Percentiles rank a stretch among this genome's conserved stretches.
These are phyloP conservation scores for Aspergillus sp. DNA, from an alignment of 2,329 filamentous ascomycete species.

Conservation along the genomic window DNA sequence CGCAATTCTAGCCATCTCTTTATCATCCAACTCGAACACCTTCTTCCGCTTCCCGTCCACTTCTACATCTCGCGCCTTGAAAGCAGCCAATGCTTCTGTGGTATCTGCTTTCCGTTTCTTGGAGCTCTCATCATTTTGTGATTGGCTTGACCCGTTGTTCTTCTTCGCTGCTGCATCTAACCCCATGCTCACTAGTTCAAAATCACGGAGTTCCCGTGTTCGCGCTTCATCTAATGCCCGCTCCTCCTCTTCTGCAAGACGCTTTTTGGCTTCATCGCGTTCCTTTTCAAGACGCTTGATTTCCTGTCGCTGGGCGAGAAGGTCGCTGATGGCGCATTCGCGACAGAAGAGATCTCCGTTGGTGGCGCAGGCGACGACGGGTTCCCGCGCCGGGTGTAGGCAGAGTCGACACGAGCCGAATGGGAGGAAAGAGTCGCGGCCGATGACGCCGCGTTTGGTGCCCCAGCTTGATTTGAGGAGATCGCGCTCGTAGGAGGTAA, in stretches of 20 bases:
- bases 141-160: constrained; percentile 11
- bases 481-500: constrained; percentile 86
- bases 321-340: constrained; percentile 87
- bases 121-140: constrained; percentile 14
- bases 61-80: constrained; percentile 31
- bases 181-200: constrained; percentile 81
- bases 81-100: constrained; percentile 29
- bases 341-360: constrained; percentile 91
- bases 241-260: constrained; percentile 61
- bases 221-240: constrained; percentile 69
- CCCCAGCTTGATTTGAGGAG: constrained; percentile 82
- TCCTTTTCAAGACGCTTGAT: constrained; percentile 77
- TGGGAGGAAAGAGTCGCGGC: constrained; percentile 86
- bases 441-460: constrained; percentile 77
- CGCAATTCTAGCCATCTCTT: constrained; percentile 71
- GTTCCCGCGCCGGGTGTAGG: constrained; percentile 75
- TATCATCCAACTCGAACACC: constrained; percentile 78
- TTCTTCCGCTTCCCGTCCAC: constrained; percentile 61
- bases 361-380: constrained; percentile 77
- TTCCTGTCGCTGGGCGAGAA: constrained; percentile 89
- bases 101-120: constrained; percentile 34
- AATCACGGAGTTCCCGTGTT: constrained; percentile 72
- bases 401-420: constrained; percentile 90
- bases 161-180: constrained; percentile 34
- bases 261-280: constrained; percentile 61